phyloP scores from a whole-genome alignment of 768 basidiomycete species.

The Tremella fuciformis region DNA sequence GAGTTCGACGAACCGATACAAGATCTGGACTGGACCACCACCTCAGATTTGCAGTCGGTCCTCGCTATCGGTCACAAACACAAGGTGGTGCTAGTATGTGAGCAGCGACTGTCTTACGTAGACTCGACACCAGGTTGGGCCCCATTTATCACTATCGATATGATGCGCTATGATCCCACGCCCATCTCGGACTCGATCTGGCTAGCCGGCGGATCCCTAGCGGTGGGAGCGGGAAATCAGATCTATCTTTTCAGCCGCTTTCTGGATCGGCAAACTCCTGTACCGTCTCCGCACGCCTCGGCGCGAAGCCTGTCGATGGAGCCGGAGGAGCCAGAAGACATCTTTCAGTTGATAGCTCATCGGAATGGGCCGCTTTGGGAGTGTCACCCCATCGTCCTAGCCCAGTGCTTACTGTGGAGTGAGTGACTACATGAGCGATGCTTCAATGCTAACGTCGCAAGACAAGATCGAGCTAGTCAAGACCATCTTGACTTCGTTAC shows the following conservation, averaged over 20 bases:
- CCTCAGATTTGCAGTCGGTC: constrained; percentile 82
- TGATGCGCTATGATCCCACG: constrained; percentile 67
- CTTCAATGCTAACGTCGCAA: constrained; percentile 44
- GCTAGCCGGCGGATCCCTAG: constrained; percentile 76
- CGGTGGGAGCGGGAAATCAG: constrained; percentile 78
- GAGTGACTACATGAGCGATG: constrained; percentile 32
- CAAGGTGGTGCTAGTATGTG: constrained; percentile 80
- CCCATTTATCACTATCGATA: constrained; percentile 58
- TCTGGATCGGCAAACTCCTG: constrained; percentile 28
- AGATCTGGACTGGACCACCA: constrained; percentile 91
- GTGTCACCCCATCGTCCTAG: constrained; percentile 87
- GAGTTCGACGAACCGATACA: constrained; percentile 59
- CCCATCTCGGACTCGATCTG: constrained; percentile 87
- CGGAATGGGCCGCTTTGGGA: constrained; percentile 83
- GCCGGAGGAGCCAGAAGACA: constrained; percentile 54
- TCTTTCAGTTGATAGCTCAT: constrained; percentile 78
- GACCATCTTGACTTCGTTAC: constrained; percentile 69
- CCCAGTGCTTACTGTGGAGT: constrained; percentile 94
- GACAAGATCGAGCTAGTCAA: constrained; percentile 84
- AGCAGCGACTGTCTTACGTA: constrained; percentile 88
- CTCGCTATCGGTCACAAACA: constrained; percentile 81
- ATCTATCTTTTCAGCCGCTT: constrained; percentile 70
- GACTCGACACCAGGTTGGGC: constrained; percentile 75
- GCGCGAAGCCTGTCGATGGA: constrained; percentile 20
- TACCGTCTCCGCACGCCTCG: constrained; percentile 22